Percentiles rank a stretch among this genome's conserved stretches.
Conservation (phyloP, 306 rosid species). For the Quercus dentata region DNA sequence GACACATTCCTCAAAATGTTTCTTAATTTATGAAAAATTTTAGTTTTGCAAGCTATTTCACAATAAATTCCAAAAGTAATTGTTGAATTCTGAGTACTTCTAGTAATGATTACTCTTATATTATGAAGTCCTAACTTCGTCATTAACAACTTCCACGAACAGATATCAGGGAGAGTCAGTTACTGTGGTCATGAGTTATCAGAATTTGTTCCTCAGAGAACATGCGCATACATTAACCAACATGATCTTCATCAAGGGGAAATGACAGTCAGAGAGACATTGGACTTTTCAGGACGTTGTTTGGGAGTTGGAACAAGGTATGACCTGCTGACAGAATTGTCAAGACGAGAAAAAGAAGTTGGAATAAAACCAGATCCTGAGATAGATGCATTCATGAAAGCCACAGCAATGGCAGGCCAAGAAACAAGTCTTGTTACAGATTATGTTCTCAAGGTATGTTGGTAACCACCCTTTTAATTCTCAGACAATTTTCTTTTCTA, state of each 20-base stretch:
- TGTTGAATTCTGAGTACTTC: not conserved
- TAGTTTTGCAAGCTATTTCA: not conserved
- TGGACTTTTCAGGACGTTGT: slow-evolving; percentile 69
- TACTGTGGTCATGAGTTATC: slow-evolving; percentile 89
- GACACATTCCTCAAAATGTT: not conserved
- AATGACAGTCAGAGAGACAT: slow-evolving; percentile 81
- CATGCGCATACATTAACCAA: slow-evolving; percentile 87
- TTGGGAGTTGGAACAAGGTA: slow-evolving; percentile 75
- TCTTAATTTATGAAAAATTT: not conserved
- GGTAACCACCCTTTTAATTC: not conserved
- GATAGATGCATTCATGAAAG: slow-evolving; percentile 88
- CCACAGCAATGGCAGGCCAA: slow-evolving; percentile 63
- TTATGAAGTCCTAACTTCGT: slow-evolving; percentile 2
- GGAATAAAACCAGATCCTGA: slow-evolving; percentile 72
- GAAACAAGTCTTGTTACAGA: slow-evolving; percentile 69
- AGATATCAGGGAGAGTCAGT: slow-evolving; percentile 69
- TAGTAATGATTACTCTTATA: not conserved
- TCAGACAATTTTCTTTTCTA: slow-evolving; percentile 11
- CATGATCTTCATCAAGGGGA: slow-evolving; percentile 88
- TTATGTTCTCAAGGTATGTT: slow-evolving; percentile 74
- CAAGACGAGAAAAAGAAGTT: slow-evolving; percentile 54
- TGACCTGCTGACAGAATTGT: slow-evolving; percentile 51
- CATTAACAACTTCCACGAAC: slow-evolving; percentile 18
- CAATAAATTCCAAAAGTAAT: not conserved
- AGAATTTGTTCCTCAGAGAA: slow-evolving; percentile 87